Conservation (phyloP, 139 green algal species). For the Tetraselmis striata region DNA sequence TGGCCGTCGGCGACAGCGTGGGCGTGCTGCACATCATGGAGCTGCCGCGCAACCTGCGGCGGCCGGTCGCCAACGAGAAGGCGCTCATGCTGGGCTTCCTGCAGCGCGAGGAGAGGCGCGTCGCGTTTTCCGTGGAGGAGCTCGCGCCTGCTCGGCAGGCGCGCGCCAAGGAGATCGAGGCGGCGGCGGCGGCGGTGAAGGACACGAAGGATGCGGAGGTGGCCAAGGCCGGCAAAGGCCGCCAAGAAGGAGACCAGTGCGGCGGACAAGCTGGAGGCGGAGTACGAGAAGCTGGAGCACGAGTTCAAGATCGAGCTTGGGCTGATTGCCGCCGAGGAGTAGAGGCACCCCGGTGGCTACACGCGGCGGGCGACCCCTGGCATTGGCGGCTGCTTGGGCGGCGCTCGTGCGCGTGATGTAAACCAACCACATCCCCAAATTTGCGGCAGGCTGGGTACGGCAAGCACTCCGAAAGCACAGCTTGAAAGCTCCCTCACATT, state of each 20-base stretch:
- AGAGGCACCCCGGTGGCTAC: too few relatives aligned
- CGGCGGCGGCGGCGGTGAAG: not conserved
- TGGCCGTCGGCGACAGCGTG: constrained; percentile 28
- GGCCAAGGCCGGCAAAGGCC: not conserved
- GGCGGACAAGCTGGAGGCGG: not conserved
- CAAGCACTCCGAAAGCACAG: too few relatives aligned
- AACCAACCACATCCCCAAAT: too few relatives aligned
- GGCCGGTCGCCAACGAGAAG: constrained; percentile 58
- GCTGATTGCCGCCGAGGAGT: not conserved
- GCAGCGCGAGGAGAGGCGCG: constrained; percentile 31
- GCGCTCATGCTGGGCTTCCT: constrained; percentile 55
- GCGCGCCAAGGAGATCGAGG: not conserved
- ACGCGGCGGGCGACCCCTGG: too few relatives aligned
- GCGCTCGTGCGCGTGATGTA: too few relatives aligned
- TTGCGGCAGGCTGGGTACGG: too few relatives aligned
- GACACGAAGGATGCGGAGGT: not conserved
- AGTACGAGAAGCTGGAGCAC: not conserved
- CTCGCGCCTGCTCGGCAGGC: not conserved
- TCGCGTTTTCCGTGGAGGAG: not conserved
- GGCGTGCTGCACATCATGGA: constrained; percentile 75
- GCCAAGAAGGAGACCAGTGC: not conserved
- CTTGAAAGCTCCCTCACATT: too few relatives aligned
- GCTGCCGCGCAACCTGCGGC: constrained; percentile 69
- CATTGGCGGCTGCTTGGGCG: too few relatives aligned
- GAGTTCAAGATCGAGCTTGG: not conserved